Evolutionary conservation across 2,329 filamentous ascomycete species (phyloP).

Genomic region (Thielaviopsis ethacetica): DNA sequence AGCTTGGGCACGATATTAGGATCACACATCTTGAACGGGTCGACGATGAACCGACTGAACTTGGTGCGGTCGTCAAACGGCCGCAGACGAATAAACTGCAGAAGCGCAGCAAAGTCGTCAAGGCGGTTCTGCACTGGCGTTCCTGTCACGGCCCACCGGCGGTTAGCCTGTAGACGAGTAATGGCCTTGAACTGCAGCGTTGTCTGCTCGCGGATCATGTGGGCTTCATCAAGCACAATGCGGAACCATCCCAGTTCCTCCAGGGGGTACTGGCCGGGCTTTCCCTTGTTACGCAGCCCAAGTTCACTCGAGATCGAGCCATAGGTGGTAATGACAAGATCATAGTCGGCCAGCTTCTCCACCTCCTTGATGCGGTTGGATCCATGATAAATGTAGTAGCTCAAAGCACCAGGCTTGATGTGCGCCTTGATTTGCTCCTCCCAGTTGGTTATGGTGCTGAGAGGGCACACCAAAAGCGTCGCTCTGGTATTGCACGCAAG

Average conservation of each 20-base stretch:
- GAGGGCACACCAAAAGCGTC: constrained; percentile 73
- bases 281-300: constrained; percentile 43
- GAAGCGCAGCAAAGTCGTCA: constrained; percentile 73
- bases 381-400: constrained; percentile 77
- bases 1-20: constrained; percentile 71
- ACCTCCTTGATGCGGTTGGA: constrained; percentile 54
- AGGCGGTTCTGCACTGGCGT: constrained; percentile 90
- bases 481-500: constrained; percentile 55
- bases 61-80: constrained; percentile 67
- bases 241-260: constrained; percentile 80
- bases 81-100: constrained; percentile 68
- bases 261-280: constrained; percentile 46
- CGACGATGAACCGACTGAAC: constrained; percentile 66
- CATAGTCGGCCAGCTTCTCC: constrained; percentile 51
- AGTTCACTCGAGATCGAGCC: constrained; percentile 73
- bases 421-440: constrained; percentile 81
- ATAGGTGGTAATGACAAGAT: constrained; percentile 87
- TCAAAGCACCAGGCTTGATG: constrained; percentile 45
- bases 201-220: constrained; percentile 75
- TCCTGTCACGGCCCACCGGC: constrained; percentile 93
- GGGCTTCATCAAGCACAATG: constrained; percentile 85
- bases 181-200: constrained; percentile 76
- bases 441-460: constrained; percentile 91
- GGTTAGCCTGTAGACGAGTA: constrained; percentile 59
- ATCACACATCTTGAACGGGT: constrained; percentile 76